Evolutionary conservation across 2,329 filamentous ascomycete species (phyloP), one percentile per base, ranked within the genome.

Genomic region (Penicillium digitatum): DNA sequence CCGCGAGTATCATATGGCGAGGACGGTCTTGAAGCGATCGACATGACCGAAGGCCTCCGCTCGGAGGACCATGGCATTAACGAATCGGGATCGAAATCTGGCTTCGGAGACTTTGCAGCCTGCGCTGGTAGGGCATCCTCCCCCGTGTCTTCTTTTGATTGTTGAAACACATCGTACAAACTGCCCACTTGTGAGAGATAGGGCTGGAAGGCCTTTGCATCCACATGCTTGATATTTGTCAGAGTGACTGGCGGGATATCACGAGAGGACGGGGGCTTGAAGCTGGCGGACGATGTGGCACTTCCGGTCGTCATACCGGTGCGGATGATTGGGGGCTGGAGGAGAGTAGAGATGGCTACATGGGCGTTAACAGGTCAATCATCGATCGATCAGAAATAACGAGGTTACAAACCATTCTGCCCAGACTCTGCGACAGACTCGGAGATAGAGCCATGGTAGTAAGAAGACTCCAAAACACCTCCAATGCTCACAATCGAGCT

Each of bases 191-290:
- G 89, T 3, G 85, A 81, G 7, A 97, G 78, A 68, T 99, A 99
- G 9, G 89, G 80, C 51, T 86, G 86, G 71, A 99, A 99, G 54
- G 88, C 87, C 59, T 87, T 83, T 0, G 84, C 74, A 37, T 96
- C 89, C 63, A 97, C 81, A 65, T 88, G 88, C 11, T 87, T 83
- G 43, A 97, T 89, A 65, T 95, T 96, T 8, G 91, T 92, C 56
- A 99, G 79, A 1, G 90, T 87, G 0, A 99, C 94, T 0, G 93
- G 93, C 1, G 93, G 93, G 35, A 99, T 99, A 69, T 99, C 93
- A 72, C 85, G 85, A 18, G 89, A 81, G 1, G 90, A 95, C 0
- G 93, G 93, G 14, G 89, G 87, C 64, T 87, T 93, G 67, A 94
- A 89, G 14, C 86, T 79, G 65, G 84, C 88, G 1, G 89, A 83